phyloP scores from a whole-genome alignment of 305 asterid genomes.

The Fraxinus latifolia region DNA sequence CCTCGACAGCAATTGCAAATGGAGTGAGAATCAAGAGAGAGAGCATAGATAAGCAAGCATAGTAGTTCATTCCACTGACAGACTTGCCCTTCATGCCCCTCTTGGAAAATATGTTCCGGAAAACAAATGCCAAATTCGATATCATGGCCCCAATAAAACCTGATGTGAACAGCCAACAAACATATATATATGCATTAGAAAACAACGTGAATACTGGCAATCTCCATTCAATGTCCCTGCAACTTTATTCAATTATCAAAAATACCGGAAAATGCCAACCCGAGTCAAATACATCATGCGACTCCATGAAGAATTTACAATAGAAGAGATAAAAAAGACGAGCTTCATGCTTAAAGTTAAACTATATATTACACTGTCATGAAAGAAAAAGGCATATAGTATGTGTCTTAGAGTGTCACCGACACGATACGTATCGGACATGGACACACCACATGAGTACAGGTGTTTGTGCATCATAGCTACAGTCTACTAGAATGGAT shows the following conservation, averaged over 20 bases:
- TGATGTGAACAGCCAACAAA: conserved; percentile 44
- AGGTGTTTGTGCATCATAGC: too few relatives aligned
- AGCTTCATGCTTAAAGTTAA: not conserved
- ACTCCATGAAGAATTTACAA: not conserved
- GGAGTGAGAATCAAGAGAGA: conserved; percentile 84
- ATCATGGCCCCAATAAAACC: conserved; percentile 93
- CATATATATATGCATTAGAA: conserved; percentile 19
- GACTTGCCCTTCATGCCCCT: conserved; percentile 94
- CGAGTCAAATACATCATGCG: conserved; percentile 14
- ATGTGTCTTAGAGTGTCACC: too few relatives aligned
- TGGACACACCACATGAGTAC: too few relatives aligned
- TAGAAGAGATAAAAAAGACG: conserved; percentile 3
- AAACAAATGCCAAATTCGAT: conserved; percentile 80
- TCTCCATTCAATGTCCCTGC: conserved; percentile 19
- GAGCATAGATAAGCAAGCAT: conserved; percentile 78
- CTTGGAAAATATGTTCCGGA: conserved; percentile 82
- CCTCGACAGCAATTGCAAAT: conserved; percentile 94
- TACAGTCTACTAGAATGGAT: too few relatives aligned
- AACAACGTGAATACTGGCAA: not conserved
- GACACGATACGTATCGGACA: too few relatives aligned
- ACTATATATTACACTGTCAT: too few relatives aligned
- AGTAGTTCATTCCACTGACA: conserved; percentile 93
- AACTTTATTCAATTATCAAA: conserved; percentile 9
- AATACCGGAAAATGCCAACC: conserved; percentile 11
- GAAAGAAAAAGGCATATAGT: too few relatives aligned